Percentiles rank a stretch among this genome's conserved stretches.
phyloP scores from a whole-genome alignment of 1,284 basidiomycete genomes.

The Coniferiporia weirii region DNA sequence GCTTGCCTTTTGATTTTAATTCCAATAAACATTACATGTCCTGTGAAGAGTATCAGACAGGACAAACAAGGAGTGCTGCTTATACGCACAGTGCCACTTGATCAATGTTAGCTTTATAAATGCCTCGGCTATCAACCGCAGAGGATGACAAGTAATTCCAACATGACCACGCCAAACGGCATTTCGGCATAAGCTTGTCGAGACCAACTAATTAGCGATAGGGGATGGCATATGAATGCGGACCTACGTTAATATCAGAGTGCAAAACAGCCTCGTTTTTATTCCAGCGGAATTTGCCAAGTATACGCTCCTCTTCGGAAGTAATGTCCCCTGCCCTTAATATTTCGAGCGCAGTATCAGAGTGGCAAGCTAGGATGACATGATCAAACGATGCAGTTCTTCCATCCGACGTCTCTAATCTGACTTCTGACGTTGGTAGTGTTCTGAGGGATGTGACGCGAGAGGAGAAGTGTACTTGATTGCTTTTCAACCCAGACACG shows the following conservation, averaged over 20 bases:
- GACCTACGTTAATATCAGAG: conserved; percentile 49
- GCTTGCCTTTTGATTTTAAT: neutral
- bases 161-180: conserved; percentile 59
- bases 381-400: conserved; percentile 54
- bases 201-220: neutral
- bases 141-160: conserved; percentile 72
- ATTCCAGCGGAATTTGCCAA: conserved; percentile 64
- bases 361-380: conserved; percentile 76
- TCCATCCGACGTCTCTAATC: conserved; percentile 41
- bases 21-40: conserved; percentile 34
- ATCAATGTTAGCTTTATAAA: conserved; percentile 46
- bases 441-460: conserved; percentile 41
- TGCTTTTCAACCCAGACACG: conserved; percentile 45
- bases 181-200: conserved; percentile 60
- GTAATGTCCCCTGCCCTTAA: conserved; percentile 46
- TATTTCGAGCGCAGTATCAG: conserved; percentile 60
- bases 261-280: conserved; percentile 70
- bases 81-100: conserved; percentile 58
- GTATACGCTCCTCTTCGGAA: conserved; percentile 49
- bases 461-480: conserved; percentile 57
- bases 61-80: conserved; percentile 2
- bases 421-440: conserved; percentile 27
- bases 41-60: conserved; percentile 23
- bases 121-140: conserved; percentile 31
- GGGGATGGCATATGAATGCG: neutral